Percentiles rank a stretch among this genome's conserved stretches.
Evolutionary conservation across 345 rosid genomes (phyloP).

Genomic region (Gossypium stocksii): DNA sequence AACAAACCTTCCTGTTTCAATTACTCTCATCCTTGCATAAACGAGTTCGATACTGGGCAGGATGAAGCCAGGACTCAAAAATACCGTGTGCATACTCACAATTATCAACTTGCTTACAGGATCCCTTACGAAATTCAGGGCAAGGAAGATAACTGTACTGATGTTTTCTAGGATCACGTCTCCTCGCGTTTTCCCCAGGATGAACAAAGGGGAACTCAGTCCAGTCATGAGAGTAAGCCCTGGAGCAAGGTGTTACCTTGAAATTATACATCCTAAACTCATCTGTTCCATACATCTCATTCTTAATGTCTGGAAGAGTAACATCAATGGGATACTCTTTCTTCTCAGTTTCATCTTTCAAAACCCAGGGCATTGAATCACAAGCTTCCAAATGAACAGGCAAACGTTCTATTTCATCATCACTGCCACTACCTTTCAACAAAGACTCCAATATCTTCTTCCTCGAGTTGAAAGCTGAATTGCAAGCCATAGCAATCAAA

Average conservation of each 20-base stretch:
- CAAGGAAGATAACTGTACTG: slow-evolving; percentile 92
- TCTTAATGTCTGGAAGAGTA: slow-evolving; percentile 82
- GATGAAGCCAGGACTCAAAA: slow-evolving; percentile 97
- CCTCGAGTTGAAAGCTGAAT: slow-evolving; percentile 35
- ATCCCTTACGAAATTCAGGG: slow-evolving; percentile 86
- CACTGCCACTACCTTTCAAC: slow-evolving; percentile 36
- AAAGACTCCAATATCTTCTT: slow-evolving; percentile 45
- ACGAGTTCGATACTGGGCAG: slow-evolving; percentile 89
- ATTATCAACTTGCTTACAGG: slow-evolving; percentile 71
- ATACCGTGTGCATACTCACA: slow-evolving; percentile 95
- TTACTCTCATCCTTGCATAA: slow-evolving; percentile 81
- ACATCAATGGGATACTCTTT: slow-evolving; percentile 87
- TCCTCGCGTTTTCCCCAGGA: slow-evolving; percentile 94
- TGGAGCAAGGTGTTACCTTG: slow-evolving; percentile 93
- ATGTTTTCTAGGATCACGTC: slow-evolving; percentile 85
- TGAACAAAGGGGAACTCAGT: slow-evolving; percentile 96
- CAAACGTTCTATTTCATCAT: slow-evolving; percentile 27
- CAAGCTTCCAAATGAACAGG: slow-evolving; percentile 17
- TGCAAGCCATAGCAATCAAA: slow-evolving; percentile 35
- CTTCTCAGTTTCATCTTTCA: slow-evolving; percentile 54
- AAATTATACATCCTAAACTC: slow-evolving; percentile 89
- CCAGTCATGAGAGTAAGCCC: slow-evolving; percentile 98
- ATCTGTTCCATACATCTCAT: slow-evolving; percentile 74
- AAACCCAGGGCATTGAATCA: background rate
- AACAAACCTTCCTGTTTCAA: slow-evolving; percentile 75